Base-by-base conservation (phyloP, 2,329 filamentous ascomycete genomes). In the Xylariaceae sp. region DNA sequence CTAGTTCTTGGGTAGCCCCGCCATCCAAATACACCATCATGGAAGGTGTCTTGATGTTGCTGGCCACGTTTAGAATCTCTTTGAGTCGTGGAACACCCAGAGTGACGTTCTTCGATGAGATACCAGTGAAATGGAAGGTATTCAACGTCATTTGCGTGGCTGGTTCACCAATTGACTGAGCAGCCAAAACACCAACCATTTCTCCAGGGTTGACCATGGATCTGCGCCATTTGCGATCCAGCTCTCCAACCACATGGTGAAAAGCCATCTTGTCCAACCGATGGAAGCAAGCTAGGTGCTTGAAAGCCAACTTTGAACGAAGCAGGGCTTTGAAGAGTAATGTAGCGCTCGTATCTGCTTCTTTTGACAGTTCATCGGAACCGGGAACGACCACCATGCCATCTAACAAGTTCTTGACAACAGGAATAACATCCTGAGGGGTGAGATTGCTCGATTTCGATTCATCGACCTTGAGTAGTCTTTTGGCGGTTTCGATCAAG, bases 41-140 rank as follows among this genome's bases (percentile, higher is more conserved):
- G 48, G 92, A 93, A 2, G 95, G 95, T 0, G 95, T 99, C 82
- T 98, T 99, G 81, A 99, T 97, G 76, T 98, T 96, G 67, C 90
- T 93, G 0, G 96, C 95, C 57, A 99, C 87, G 74, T 99, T 99
- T 56, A 99, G 83, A 86, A 99, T 99, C 79, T 99, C 95, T 84
- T 99, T 99, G 46, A 99, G 86, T 87, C 95, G 94, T 39, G 95
- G 95, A 39, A 99, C 95, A 92, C 95, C 95, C 45, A 99, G 88
- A 0, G 95, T 99, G 53, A 99, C 94, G 82, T 99, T 99, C 88
- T 99, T 99, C 21, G 94, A 96, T 33, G 96, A 96, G 60, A 99
- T 92, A 96, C 95, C 95, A 75, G 95, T 93, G 75, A 99, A 99
- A 82, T 99, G 95, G 89, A 99, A 99, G 21, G 95, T 99, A 79